phyloP scores from a whole-genome alignment of 1,139 yeast species.

The Candida gigantensis region DNA sequence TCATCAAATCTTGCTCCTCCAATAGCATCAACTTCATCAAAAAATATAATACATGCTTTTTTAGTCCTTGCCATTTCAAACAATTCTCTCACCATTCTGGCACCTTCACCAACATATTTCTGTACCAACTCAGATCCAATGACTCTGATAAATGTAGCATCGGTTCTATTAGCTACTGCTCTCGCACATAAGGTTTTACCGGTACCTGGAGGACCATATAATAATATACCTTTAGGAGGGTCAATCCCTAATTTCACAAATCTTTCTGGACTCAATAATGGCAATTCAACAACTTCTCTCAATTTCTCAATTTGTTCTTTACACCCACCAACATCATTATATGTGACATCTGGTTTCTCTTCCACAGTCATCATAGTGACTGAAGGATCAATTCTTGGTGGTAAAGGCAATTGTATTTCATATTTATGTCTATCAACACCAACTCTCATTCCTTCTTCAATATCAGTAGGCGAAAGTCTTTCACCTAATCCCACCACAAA shows the following conservation, averaged over 20 bases:
- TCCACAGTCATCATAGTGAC: constrained; percentile 99
- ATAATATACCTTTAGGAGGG: constrained; percentile 95
- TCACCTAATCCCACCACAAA: constrained; percentile 97
- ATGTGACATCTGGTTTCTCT: constrained; percentile 92
- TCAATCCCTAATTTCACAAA: constrained; percentile 95
- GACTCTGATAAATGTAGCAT: constrained; percentile 95
- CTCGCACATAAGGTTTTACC: constrained; percentile 98
- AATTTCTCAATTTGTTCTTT: constrained; percentile 96
- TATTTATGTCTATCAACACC: constrained; percentile 98
- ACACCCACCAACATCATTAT: constrained; percentile 95
- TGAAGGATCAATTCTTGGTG: constrained; percentile 95
- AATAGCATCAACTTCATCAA: constrained; percentile 97
- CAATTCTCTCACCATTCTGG: constrained; percentile 96
- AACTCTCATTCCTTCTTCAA: constrained; percentile 99
- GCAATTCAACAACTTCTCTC: constrained; percentile 96
- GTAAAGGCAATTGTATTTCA: constrained; percentile 93
- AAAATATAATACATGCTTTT: constrained; percentile 93
- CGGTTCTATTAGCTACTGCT: constrained; percentile 98
- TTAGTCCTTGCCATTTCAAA: constrained; percentile 98
- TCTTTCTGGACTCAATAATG: constrained; percentile 90
- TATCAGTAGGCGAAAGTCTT: constrained; percentile 96
- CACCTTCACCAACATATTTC: constrained; percentile 99
- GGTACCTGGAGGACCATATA: constrained; percentile 98
- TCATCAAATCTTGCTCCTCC: constrained; percentile 99
- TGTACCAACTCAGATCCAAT: constrained; percentile 98